A percentile compares a stretch with the other conserved stretches of the same genome.
phyloP scores from a whole-genome alignment of 148 eudicot species.

The Persicaria tinctoria region DNA sequence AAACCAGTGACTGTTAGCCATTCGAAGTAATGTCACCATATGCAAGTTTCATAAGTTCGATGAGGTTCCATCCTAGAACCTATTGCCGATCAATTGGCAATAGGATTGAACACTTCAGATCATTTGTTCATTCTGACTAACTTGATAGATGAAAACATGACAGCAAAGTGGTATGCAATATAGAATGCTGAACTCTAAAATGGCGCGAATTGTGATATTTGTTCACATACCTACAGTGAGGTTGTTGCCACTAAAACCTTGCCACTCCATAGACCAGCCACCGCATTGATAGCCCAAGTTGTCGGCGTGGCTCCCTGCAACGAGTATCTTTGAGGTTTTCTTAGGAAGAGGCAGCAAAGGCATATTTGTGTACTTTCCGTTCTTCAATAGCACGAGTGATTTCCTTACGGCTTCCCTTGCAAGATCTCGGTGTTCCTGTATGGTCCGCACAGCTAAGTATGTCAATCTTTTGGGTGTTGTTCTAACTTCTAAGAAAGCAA shows the following conservation, averaged over 20 bases:
- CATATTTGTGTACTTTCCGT: constrained; percentile 22
- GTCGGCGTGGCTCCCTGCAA: constrained; percentile 47
- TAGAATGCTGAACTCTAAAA: background rate
- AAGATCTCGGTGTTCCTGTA: constrained; percentile 41
- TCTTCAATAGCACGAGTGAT: constrained; percentile 45
- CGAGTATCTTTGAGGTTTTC: constrained; percentile 35
- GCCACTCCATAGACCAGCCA: constrained; percentile 54
- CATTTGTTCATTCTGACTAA: background rate
- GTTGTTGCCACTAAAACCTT: constrained; percentile 38
- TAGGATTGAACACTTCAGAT: background rate
- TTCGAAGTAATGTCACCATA: background rate
- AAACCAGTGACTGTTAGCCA: background rate
- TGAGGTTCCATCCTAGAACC: no score
- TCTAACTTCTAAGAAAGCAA: background rate
- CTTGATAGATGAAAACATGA: background rate
- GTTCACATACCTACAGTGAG: constrained; percentile 33
- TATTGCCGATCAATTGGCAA: no score
- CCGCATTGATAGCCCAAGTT: constrained; percentile 55
- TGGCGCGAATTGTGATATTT: background rate
- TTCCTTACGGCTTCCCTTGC: constrained; percentile 54
- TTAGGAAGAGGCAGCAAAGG: constrained; percentile 40
- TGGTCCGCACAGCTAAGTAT: background rate
- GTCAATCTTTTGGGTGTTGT: background rate
- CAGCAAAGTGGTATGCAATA: background rate
- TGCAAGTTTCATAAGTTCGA: background rate